Evolutionary conservation across 441 rosid genomes (phyloP).

Genomic region (Biscutella laevigata): DNA sequence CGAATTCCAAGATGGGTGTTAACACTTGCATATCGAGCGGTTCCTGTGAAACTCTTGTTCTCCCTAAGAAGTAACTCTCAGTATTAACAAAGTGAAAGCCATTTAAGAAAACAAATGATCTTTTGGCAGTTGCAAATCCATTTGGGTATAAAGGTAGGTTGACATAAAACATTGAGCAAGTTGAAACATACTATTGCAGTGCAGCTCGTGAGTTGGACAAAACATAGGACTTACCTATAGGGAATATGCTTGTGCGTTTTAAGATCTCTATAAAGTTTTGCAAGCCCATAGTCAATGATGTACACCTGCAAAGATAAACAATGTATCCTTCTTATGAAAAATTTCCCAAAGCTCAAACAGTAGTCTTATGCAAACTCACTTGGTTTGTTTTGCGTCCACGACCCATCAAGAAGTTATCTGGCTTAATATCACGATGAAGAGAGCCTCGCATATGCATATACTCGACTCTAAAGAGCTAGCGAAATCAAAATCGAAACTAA

Average conservation of each 20-base stretch:
- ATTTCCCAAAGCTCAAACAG: background rate
- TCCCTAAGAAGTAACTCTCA: constrained; percentile 34
- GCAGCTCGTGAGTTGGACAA: too few species aligned
- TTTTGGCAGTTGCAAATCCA: background rate
- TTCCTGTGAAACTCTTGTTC: constrained; percentile 65
- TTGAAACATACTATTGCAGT: too few species aligned
- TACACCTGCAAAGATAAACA: too few species aligned
- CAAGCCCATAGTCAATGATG: constrained; percentile 62
- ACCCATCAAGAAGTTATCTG: constrained; percentile 93
- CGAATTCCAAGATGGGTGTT: too few species aligned
- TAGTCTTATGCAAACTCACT: constrained; percentile 39
- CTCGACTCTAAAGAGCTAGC: constrained; percentile 22
- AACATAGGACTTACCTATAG: too few species aligned
- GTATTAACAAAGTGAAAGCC: constrained; percentile 17
- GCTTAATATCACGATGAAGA: constrained; percentile 71
- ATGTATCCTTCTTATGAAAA: too few species aligned
- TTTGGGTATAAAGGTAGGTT: background rate
- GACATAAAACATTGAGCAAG: constrained; percentile 1
- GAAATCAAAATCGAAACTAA: background rate
- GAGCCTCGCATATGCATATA: constrained; percentile 23
- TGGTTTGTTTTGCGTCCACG: constrained; percentile 91
- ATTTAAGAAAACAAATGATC: background rate
- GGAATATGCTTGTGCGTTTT: constrained; percentile 45
- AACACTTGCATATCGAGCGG: constrained; percentile 71
- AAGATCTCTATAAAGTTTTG: constrained; percentile 56